These are phyloP conservation scores for Pyrus betulifolia DNA, from an alignment of 306 rosid species.

Conservation along the genomic window DNA sequence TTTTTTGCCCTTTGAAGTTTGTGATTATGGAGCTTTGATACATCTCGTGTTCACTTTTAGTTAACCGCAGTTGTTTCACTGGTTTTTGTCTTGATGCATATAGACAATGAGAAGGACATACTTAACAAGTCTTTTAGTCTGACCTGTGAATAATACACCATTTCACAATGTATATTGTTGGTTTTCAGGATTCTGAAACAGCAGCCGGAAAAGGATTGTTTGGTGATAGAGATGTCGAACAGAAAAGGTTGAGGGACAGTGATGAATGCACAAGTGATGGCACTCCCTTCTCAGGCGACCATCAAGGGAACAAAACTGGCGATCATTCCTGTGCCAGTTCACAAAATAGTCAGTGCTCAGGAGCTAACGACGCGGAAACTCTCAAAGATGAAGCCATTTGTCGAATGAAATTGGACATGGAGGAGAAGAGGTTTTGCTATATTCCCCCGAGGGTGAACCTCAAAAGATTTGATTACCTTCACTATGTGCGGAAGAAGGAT, in stretches of 20 bases:
- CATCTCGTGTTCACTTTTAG: not conserved
- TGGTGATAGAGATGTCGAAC: constrained; percentile 7
- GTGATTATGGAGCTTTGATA: not conserved
- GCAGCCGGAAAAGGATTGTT: constrained; percentile 8
- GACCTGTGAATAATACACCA: constrained; percentile 1
- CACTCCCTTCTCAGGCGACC: constrained; percentile 2
- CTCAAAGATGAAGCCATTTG: constrained; percentile 39
- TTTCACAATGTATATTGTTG: not conserved
- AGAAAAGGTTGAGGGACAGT: constrained; percentile 18
- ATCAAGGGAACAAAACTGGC: not conserved
- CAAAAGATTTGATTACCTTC: constrained; percentile 54
- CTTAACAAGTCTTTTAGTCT: not conserved
- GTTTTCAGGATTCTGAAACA: constrained; percentile 40
- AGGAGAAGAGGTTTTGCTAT: constrained; percentile 68
- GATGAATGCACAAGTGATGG: constrained; percentile 18
- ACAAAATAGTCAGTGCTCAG: constrained; percentile 12
- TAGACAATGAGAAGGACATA: not conserved
- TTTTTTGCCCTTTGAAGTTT: not conserved
- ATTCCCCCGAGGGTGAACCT: constrained; percentile 47
- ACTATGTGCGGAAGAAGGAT: constrained; percentile 61
- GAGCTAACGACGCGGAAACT: constrained; percentile 11
- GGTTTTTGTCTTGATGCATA: not conserved
- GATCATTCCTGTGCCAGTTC: constrained; percentile 22
- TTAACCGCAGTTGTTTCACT: not conserved
- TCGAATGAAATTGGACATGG: constrained; percentile 67